These are phyloP conservation scores for Lichenothelia convexa DNA, from an alignment of 495 filamentous ascomycete species.

Conservation along the genomic window DNA sequence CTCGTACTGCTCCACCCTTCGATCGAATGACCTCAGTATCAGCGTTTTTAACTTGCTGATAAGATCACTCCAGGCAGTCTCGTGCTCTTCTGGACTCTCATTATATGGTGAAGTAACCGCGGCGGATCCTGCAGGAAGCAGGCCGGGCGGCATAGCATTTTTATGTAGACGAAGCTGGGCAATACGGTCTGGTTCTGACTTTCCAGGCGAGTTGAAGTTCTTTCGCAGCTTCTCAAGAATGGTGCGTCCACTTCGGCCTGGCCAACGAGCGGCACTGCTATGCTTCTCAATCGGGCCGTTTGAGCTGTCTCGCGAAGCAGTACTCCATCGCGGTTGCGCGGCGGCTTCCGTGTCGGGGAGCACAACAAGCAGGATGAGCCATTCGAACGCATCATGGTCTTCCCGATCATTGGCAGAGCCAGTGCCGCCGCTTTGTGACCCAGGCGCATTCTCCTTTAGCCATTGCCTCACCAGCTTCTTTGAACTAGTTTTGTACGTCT, in stretches of 20 bases:
- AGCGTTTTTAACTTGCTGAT: constrained; percentile 70
- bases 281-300: constrained; percentile 26
- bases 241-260: constrained; percentile 52
- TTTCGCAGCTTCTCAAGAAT: constrained; percentile 77
- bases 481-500: constrained; percentile 67
- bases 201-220: constrained; percentile 80
- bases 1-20: constrained; percentile 83
- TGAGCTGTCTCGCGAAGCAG: constrained; percentile 22
- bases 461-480: constrained; percentile 71
- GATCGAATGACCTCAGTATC: constrained; percentile 79
- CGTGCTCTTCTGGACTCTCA: constrained; percentile 48
- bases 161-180: constrained; percentile 63
- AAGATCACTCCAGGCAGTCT: constrained; percentile 64
- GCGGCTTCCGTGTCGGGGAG: constrained; percentile 61
- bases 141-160: constrained; percentile 18
- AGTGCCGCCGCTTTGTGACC: constrained; percentile 18
- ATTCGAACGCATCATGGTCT: constrained; percentile 91
- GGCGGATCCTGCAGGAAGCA: constrained; percentile 14
- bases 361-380: constrained; percentile 84
- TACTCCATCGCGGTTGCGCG: constrained; percentile 38
- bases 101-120: constrained; percentile 16
- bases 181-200: constrained; percentile 58
- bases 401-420: constrained; percentile 33
- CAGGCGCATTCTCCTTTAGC: constrained; percentile 57
- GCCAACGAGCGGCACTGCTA: constrained; percentile 53